phyloP scores from a whole-genome alignment of 2,329 filamentous ascomycete species.

The Fusarium beomiforme region DNA sequence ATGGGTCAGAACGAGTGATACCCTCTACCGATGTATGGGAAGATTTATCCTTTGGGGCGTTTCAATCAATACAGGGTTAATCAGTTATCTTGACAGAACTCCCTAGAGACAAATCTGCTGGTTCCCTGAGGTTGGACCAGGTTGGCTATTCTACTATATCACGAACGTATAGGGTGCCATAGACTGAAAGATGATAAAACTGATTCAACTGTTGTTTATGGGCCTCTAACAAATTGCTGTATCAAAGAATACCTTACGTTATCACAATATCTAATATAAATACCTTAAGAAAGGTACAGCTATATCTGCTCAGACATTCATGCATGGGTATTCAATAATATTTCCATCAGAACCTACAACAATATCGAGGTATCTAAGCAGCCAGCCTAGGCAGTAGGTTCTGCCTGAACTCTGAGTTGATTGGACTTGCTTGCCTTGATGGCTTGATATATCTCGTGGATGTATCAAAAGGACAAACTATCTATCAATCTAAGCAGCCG shows the following conservation, averaged over 20 bases:
- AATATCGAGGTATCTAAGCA: conserved; percentile 5
- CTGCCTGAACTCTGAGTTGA: too few species aligned
- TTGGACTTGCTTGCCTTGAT: too few species aligned
- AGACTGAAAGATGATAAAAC: background rate
- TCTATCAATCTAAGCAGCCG: conserved; percentile 44
- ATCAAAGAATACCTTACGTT: background rate
- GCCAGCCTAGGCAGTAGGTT: too few species aligned
- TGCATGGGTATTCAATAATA: conserved; percentile 5
- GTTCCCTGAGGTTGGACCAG: background rate
- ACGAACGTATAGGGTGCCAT: background rate
- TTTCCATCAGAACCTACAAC: background rate
- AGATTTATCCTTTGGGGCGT: background rate
- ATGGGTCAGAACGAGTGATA: background rate
- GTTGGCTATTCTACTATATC: background rate
- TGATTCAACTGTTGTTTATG: background rate
- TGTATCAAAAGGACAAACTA: too few species aligned
- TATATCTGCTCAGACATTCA: background rate
- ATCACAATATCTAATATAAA: background rate
- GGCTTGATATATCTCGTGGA: too few species aligned
- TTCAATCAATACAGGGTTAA: background rate
- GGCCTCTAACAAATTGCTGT: background rate
- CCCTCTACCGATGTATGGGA: background rate
- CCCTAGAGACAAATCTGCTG: too few species aligned
- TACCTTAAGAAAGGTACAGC: background rate
- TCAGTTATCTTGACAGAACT: background rate